Conservation (phyloP, 495 filamentous ascomycete genomes). For the Aspergillus incahuasiensis region DNA sequence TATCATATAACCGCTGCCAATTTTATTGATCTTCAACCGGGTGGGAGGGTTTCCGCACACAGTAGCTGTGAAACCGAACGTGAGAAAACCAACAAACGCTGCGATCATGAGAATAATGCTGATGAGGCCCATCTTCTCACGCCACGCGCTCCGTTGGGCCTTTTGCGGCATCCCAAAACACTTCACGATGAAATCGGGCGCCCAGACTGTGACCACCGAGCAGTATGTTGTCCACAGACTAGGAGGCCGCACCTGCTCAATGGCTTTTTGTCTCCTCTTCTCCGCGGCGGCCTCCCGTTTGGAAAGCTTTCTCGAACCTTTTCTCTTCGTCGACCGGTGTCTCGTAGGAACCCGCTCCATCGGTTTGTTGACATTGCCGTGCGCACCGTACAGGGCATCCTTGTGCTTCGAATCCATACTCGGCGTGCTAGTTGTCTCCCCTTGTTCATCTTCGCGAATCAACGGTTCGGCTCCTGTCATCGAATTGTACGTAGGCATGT, state of each 20-base stretch:
- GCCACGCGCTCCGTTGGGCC: conserved; percentile 89
- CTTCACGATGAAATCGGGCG: conserved; percentile 73
- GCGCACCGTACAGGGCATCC: conserved; percentile 31
- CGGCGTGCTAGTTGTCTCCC: conserved; percentile 50
- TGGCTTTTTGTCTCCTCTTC: conserved; percentile 57
- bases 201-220: conserved; percentile 89
- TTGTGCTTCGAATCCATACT: conserved; percentile 51
- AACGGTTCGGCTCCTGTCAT: conserved; percentile 89
- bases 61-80: conserved; percentile 88
- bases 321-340: conserved; percentile 44
- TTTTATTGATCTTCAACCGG: conserved; percentile 75
- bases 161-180: conserved; percentile 87
- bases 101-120: conserved; percentile 88
- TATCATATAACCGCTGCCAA: conserved; percentile 83
- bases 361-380: conserved; percentile 43
- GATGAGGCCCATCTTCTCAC: conserved; percentile 97
- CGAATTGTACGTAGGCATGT: conserved; percentile 83
- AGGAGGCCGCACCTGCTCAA: conserved; percentile 69
- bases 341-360: conserved; percentile 44
- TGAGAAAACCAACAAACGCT: conserved; percentile 88
- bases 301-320: conserved; percentile 47
- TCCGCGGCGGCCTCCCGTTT: conserved; percentile 50
- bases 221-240: conserved; percentile 97
- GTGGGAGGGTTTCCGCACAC: conserved; percentile 70
- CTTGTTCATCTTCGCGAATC: conserved; percentile 61